Evolutionary conservation across 495 filamentous ascomycete genomes (phyloP).

Genomic region (Neurospora intermedia): DNA sequence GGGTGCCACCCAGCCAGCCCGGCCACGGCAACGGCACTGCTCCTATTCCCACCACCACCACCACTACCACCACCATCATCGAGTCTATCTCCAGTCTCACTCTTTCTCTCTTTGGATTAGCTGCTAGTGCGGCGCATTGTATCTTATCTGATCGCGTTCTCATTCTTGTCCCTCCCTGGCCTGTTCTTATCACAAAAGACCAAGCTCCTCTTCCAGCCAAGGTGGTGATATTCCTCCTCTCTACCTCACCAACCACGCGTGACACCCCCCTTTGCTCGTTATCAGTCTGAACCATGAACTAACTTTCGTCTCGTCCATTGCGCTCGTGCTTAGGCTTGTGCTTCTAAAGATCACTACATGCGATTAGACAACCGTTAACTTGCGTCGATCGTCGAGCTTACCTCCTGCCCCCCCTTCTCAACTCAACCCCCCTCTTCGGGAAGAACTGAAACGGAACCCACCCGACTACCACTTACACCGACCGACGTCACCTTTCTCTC

Average conservation of each 20-base stretch:
- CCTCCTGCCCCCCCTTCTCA: background rate
- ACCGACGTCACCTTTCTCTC: background rate
- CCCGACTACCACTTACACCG: background rate
- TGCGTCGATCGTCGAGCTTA: background rate
- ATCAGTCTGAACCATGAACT: background rate
- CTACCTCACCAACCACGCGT: background rate
- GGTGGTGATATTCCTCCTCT: background rate
- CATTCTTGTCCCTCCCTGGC: background rate
- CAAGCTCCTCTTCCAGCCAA: background rate
- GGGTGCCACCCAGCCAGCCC: background rate
- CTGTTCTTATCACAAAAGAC: background rate
- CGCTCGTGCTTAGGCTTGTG: background rate
- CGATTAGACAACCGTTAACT: background rate
- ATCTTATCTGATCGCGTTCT: background rate
- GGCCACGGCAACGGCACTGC: background rate
- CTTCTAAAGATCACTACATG: background rate
- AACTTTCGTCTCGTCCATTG: background rate
- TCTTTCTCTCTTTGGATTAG: background rate
- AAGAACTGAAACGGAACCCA: background rate
- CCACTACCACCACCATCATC: background rate
- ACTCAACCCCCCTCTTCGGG: background rate
- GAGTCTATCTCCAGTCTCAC: background rate
- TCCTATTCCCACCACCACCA: background rate
- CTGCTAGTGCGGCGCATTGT: background rate
- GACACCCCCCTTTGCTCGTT: background rate